phyloP scores from a whole-genome alignment of 2,329 filamentous ascomycete genomes.

The Dothistroma septosporum region DNA sequence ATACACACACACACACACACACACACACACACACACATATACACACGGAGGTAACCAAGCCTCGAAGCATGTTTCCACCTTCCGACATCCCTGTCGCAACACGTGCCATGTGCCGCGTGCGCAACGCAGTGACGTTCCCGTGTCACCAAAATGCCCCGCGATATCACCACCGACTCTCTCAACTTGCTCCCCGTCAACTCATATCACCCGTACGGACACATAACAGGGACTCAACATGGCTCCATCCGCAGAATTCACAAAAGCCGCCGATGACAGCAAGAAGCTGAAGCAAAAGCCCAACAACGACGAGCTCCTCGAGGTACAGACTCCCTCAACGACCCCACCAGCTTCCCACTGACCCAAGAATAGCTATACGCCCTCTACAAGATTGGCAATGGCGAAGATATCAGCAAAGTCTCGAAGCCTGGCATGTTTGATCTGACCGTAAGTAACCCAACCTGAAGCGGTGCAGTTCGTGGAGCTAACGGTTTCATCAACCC shows the following conservation, averaged over 20 bases:
- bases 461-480: not conserved
- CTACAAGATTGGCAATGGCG: slow-evolving; percentile 5
- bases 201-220: not conserved
- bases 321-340: not conserved
- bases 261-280: slow-evolving; percentile 3
- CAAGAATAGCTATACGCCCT: slow-evolving; percentile 3
- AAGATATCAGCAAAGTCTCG: not conserved
- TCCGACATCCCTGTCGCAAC: not conserved
- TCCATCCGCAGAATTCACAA: slow-evolving; percentile 1
- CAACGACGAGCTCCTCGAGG: slow-evolving; percentile 6
- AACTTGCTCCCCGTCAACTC: not conserved
- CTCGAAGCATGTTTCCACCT: not conserved
- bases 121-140: not conserved
- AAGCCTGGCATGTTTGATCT: slow-evolving; percentile 7
- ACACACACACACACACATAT: too few species aligned
- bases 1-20: too few species aligned
- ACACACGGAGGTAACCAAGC: too few species aligned
- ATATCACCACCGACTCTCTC: not conserved
- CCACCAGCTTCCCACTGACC: not conserved
- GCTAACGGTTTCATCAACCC: not conserved
- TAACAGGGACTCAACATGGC: not conserved
- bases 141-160: not conserved
- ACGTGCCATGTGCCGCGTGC: not conserved
- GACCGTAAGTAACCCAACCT: not conserved
- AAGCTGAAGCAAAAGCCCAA: not conserved